Evolutionary conservation across 805 yeast genomes (phyloP).

Genomic region (Vanderwaltozyma verrucispora): DNA sequence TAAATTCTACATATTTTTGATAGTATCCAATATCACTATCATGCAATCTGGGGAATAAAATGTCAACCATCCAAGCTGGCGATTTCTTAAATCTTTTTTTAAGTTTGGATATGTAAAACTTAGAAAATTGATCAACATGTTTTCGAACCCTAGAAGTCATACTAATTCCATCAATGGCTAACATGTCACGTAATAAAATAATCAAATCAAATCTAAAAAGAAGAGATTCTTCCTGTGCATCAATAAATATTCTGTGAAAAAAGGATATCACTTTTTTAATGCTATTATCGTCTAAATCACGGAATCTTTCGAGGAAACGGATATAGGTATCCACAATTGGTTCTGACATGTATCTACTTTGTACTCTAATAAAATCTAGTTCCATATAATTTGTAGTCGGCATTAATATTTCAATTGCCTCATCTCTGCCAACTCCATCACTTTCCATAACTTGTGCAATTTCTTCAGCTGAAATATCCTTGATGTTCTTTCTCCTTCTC

Average conservation of each 20-base stretch:
- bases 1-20: conserved; percentile 32
- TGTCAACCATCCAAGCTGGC: conserved; percentile 49
- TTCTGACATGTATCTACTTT: conserved; percentile 31
- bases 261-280: conserved; percentile 57
- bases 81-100: conserved; percentile 38
- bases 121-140: conserved; percentile 56
- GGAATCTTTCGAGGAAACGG: conserved; percentile 46
- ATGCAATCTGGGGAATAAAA: conserved; percentile 52
- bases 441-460: conserved; percentile 31
- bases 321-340: conserved; percentile 57
- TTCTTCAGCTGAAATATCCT: conserved; percentile 18
- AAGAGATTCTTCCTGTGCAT: conserved; percentile 46
- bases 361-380: conserved; percentile 18
- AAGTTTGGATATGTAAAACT: conserved; percentile 53
- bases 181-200: conserved; percentile 41
- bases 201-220: conserved; percentile 69
- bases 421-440: conserved; percentile 24
- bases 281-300: conserved; percentile 49
- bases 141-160: conserved; percentile 36
- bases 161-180: conserved; percentile 42
- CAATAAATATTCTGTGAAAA: conserved; percentile 60
- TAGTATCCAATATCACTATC: conserved; percentile 39
- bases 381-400: conserved; percentile 8
- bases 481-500: conserved; percentile 23
- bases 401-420: conserved; percentile 21